Evolutionary conservation across 2,329 filamentous ascomycete genomes (phyloP), one percentile per base, ranked within the genome.

Genomic region (Cytospora piceae): DNA sequence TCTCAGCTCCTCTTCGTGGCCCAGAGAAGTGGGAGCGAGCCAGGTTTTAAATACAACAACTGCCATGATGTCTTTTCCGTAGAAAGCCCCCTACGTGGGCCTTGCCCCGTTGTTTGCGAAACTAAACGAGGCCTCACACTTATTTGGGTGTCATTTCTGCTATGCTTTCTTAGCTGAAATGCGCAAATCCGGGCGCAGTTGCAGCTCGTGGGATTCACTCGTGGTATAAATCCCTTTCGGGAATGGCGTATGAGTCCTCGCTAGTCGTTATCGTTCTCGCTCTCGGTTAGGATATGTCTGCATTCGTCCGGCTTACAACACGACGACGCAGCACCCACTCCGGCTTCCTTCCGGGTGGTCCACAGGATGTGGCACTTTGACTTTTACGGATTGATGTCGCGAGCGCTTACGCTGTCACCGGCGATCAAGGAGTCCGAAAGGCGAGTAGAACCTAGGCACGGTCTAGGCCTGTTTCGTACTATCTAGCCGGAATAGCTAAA

Each of bases 231-330:
- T 29, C 60, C 60, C 60, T n/a, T 22, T 63, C 29, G 53, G 60
- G 53, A 63, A 58, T 46, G 55, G 55, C 24, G 7, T 61, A 68
- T 65, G 68, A 56, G 62, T 63, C 56, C 24, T 68, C 4, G 3
- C 27, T 49, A 14, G n/a, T 22, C 9, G 11, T 49, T 24, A n/a
- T 24, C 46, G 46, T 3, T 24, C 46, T 49, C 46, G n/a, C 12
- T 49, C 46, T 49, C 46, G n/a, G 22, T 49, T 49, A 15, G 20
- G 46, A 20, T 9, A 7, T 46, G n/a, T 46, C n/a, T 2, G 46
- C 11, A 24, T 12, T 7, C 9, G 12, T 24, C 8, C 46, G n/a
- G 46, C 46, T 49, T 49, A 49, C 46, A 49, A 34, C 31, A 4
- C 32, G 11, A 34, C n/a, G 1, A 9, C 6, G n/a, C 8, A 46